phyloP scores from a whole-genome alignment of 2,329 filamentous ascomycete genomes.

The Trichoderma koningiopsis region DNA sequence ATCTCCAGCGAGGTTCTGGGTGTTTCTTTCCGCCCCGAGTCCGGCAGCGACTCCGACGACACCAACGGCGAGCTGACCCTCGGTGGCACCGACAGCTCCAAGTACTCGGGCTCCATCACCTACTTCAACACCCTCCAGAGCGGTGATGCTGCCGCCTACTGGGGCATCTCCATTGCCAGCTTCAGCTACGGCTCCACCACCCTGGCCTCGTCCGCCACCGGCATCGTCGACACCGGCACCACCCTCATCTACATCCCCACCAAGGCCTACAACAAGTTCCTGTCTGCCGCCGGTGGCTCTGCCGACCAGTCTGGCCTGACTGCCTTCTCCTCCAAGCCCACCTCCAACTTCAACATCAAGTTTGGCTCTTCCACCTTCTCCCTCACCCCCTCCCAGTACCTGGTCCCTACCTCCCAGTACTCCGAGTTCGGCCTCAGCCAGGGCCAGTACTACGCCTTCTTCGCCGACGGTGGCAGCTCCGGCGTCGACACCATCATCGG shows the following conservation, averaged over 20 bases:
- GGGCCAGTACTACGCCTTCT: not conserved
- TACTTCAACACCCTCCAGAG: constrained; percentile 26
- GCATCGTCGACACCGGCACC: constrained; percentile 35
- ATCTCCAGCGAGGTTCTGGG: constrained; percentile 36
- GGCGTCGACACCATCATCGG: constrained; percentile 1
- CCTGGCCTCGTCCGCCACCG: constrained; percentile 27
- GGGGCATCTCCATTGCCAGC: constrained; percentile 32
- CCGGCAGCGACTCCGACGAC: not conserved
- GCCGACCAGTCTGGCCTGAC: constrained; percentile 33
- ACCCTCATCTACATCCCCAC: constrained; percentile 35
- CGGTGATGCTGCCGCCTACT: constrained; percentile 26
- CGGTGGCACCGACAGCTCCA: constrained; percentile 30
- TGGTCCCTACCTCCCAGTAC: not conserved
- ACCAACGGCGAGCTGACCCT: constrained; percentile 33
- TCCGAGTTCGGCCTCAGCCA: not conserved
- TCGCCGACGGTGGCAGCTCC: not conserved
- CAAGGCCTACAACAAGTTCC: constrained; percentile 34
- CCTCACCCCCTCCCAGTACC: not conserved
- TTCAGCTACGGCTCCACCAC: constrained; percentile 32
- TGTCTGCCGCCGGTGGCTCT: constrained; percentile 34
- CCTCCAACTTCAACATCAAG: not conserved
- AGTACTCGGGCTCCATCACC: constrained; percentile 30
- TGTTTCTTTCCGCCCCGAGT: constrained; percentile 25
- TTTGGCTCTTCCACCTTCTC: not conserved
- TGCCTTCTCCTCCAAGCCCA: not conserved